phyloP scores from a whole-genome alignment of 1,284 basidiomycete genomes.

The Marasmius oreades region DNA sequence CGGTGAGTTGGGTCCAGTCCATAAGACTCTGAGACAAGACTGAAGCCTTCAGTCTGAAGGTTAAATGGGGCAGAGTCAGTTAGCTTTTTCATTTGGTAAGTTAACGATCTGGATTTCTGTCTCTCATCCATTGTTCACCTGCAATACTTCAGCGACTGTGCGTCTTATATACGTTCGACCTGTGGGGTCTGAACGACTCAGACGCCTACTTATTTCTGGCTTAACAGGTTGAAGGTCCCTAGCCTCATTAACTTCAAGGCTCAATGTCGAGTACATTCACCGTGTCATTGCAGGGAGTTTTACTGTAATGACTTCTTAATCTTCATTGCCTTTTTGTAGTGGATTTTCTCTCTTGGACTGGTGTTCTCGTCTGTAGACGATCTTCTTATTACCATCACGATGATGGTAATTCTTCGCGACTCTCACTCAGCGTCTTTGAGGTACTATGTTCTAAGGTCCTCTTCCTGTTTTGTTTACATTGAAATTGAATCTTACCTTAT shows the following conservation, averaged over 20 bases:
- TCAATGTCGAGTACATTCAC: background rate
- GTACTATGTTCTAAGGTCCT: background rate
- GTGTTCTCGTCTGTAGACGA: conserved; percentile 6
- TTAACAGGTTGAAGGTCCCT: background rate
- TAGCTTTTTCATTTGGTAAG: background rate
- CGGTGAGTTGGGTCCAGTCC: background rate
- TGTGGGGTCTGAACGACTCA: background rate
- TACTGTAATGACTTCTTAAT: too few species aligned
- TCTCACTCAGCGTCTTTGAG: conserved; percentile 1
- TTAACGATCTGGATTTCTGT: too few species aligned
- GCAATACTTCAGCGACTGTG: background rate
- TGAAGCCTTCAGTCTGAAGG: too few species aligned
- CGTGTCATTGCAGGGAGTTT: background rate
- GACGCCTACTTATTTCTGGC: background rate
- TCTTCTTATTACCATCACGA: conserved; percentile 5
- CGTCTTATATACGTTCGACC: background rate
- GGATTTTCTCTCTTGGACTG: conserved; percentile 6
- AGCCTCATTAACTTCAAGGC: background rate
- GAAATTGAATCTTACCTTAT: background rate
- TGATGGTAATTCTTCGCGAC: conserved; percentile 4
- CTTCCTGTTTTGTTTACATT: background rate
- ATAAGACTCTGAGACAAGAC: background rate
- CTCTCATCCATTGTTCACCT: background rate
- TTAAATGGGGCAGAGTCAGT: background rate
- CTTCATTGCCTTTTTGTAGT: background rate